Evolutionary conservation across 768 basidiomycete species (phyloP), one percentile per base, ranked within the genome.

Genomic region (Gyrodon lividus): DNA sequence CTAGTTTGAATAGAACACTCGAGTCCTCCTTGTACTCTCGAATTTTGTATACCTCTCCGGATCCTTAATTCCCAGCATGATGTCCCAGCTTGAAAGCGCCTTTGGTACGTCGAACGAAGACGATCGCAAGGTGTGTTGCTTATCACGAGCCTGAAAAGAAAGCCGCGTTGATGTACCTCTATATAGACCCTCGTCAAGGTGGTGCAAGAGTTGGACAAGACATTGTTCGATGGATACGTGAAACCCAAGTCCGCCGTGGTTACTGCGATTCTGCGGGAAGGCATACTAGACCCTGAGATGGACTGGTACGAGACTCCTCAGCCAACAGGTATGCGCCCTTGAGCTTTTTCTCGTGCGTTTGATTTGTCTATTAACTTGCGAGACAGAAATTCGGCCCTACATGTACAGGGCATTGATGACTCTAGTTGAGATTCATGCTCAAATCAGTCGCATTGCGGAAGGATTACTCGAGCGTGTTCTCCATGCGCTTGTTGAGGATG

Each of bases 251-350:
- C 86, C n/a, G 76, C 75, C n/a, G 70, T 72, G 13, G 77, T 92
- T 28, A 85, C 76, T 43, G 69, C 72, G 31, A 84, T 91, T 44
- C 74, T 98, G 34, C 82, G 86, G 23, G 74, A 76, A 46, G 97
- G 97, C 9, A 87, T 99, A 41, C 73, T 97, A 24, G 80, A 89
- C 45, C 75, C 75, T 23, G 73, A 78, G 28, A 90, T 98, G 79
- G 92, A 98, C 64, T 99, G 97, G 97, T 90, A 86, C 60, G 88
- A 93, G 58, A 92, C 91, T 0, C 85, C 89, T 4, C 93, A 96
- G 63, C 97, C 97, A 4, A 89, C 84, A 56, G 93, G 96, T 89
- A 61, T 43, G 79, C 39, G 14, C 14, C 2, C 44, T n/a, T 31
- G 26, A 34, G 28, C 19, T 38, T 10, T 28, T n/a, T 24, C 16